phyloP scores from a whole-genome alignment of 148 eudicot species.

The Amaranthus cruentus region DNA sequence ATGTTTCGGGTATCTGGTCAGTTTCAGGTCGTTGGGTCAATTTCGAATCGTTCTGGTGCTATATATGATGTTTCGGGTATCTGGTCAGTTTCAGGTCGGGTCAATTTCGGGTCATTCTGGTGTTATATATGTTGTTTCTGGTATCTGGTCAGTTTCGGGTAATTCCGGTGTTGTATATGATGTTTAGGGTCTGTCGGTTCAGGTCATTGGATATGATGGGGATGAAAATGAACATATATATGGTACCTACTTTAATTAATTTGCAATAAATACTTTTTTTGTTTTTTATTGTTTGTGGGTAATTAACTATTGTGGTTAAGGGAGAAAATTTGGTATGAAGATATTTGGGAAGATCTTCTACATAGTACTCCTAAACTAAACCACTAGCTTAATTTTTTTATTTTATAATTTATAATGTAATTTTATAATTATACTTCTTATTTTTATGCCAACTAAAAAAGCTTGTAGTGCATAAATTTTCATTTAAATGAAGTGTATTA shows the following conservation, averaged over 20 bases:
- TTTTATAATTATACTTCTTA: neutral
- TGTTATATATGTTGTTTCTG: too few relatives aligned
- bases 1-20: too few relatives aligned
- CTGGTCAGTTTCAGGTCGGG: too few relatives aligned
- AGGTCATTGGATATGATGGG: too few relatives aligned
- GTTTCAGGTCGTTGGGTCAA: too few relatives aligned
- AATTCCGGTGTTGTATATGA: neutral
- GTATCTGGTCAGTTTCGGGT: too few relatives aligned
- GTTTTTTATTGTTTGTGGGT: neutral
- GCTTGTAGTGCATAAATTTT: neutral
- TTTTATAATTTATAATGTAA: neutral
- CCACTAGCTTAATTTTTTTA: neutral
- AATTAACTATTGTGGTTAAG: neutral
- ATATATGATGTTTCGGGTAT: too few relatives aligned
- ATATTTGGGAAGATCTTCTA: neutral
- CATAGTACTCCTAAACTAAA: conserved; percentile 1
- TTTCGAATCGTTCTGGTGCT: too few relatives aligned
- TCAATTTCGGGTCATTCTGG: too few relatives aligned
- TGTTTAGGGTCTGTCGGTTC: neutral
- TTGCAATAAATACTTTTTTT: neutral
- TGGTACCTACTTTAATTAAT: neutral
- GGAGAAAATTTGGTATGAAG: neutral
- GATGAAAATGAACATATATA: neutral
- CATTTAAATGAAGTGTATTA: neutral
- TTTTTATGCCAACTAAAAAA: neutral